A percentile compares a stretch with the other conserved stretches of the same genome.
These are phyloP conservation scores for Crucibulum laeve DNA, from an alignment of 768 basidiomycete genomes.

Conservation along the genomic window DNA sequence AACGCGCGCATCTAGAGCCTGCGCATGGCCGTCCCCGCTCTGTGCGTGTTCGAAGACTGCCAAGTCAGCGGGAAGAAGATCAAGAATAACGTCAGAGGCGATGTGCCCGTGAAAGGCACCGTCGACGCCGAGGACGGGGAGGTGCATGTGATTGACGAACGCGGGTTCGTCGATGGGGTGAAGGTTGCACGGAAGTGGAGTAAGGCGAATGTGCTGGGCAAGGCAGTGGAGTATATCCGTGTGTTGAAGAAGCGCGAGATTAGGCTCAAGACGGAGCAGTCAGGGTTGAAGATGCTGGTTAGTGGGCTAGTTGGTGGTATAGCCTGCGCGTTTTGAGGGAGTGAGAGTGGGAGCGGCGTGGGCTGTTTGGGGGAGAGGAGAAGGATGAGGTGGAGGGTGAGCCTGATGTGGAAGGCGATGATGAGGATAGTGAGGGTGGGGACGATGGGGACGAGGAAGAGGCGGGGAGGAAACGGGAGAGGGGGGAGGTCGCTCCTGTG, in stretches of 20 bases:
- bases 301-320: slow-evolving; percentile 74
- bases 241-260: slow-evolving; percentile 78
- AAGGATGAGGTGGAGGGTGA: slow-evolving; percentile 61
- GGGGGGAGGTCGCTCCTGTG: slow-evolving; percentile 35
- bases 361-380: slow-evolving; percentile 72
- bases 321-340: slow-evolving; percentile 60
- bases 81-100: slow-evolving; percentile 41
- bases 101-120: slow-evolving; percentile 30
- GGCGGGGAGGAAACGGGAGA: slow-evolving; percentile 59
- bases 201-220: slow-evolving; percentile 87
- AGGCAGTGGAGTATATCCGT: slow-evolving; percentile 88
- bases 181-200: slow-evolving; percentile 87
- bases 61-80: slow-evolving; percentile 42
- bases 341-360: slow-evolving; percentile 76
- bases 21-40: slow-evolving; percentile 77
- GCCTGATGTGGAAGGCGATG: slow-evolving; percentile 48
- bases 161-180: slow-evolving; percentile 90
- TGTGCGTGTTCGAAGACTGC: slow-evolving; percentile 71
- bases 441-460: slow-evolving; percentile 30
- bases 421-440: slow-evolving; percentile 56
- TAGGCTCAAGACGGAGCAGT: slow-evolving; percentile 70
- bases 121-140: slow-evolving; percentile 27
- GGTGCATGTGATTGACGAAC: slow-evolving; percentile 66
- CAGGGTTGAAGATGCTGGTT: slow-evolving; percentile 66
- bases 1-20: slow-evolving; percentile 83